A percentile compares a stretch with the other conserved stretches of the same genome.
phyloP scores from a whole-genome alignment of 164 flowering plant species.

The Buxus sempervirens region DNA sequence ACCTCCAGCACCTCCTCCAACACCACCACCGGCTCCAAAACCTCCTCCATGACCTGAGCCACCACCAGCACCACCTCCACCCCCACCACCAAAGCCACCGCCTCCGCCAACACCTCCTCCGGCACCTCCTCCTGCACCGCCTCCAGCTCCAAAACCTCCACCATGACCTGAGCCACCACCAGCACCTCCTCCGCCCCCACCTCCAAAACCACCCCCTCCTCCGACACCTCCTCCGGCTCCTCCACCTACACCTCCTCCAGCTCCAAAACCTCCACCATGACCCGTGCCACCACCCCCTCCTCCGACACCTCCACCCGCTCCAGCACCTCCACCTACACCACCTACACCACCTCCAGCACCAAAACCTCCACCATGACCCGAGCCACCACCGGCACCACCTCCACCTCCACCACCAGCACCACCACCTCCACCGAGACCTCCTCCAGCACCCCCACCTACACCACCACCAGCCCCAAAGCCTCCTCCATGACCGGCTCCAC shows the following conservation, averaged over 20 bases:
- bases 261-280: slow-evolving; percentile 12
- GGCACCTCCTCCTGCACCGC: slow-evolving; percentile 8
- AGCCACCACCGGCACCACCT: slow-evolving; percentile 6
- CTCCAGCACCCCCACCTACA: slow-evolving; percentile 4
- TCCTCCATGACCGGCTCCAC: slow-evolving; percentile 5
- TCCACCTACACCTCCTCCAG: slow-evolving; percentile 11
- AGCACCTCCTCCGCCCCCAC: slow-evolving; percentile 10
- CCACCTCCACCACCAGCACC: slow-evolving; percentile 5
- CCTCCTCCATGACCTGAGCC: slow-evolving; percentile 5
- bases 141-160: slow-evolving; percentile 7
- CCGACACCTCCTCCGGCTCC: slow-evolving; percentile 12
- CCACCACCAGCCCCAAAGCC: slow-evolving; percentile 11
- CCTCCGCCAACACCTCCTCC: slow-evolving; percentile 8
- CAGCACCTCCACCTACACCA: slow-evolving; percentile 6
- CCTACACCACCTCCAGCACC: slow-evolving; percentile 11
- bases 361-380: slow-evolving; percentile 9
- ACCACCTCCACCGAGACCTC: slow-evolving; percentile 4
- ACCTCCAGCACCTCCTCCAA: slow-evolving; percentile 3
- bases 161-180: slow-evolving; percentile 11
- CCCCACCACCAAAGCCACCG: not conserved
- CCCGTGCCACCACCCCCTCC: slow-evolving; percentile 8
- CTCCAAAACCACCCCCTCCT: slow-evolving; percentile 13
- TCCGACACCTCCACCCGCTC: slow-evolving; percentile 5
- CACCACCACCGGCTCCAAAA: slow-evolving; percentile 7
- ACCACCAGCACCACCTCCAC: slow-evolving; percentile 1